These are phyloP conservation scores for Choiromyces venosus DNA, from an alignment of 495 filamentous ascomycete species.

Conservation along the genomic window DNA sequence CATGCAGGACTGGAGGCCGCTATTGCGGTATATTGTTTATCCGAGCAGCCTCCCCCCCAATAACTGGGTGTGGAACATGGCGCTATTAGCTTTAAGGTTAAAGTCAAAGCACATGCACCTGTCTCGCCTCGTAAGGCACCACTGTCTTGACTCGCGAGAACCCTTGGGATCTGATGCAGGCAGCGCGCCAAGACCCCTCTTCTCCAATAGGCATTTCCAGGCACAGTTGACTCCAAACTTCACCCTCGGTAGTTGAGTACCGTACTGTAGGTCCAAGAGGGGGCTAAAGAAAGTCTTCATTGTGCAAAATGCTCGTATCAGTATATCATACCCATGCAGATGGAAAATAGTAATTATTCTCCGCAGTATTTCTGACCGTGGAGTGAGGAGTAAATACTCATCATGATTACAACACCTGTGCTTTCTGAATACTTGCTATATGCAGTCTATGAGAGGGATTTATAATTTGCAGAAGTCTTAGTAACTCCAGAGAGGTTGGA, in stretches of 20 bases:
- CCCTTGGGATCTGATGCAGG: background rate
- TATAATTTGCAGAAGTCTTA: background rate
- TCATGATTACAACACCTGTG: background rate
- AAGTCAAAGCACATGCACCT: background rate
- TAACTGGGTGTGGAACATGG: background rate
- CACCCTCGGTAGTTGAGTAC: background rate
- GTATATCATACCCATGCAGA: background rate
- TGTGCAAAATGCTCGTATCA: background rate
- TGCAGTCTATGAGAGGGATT: background rate
- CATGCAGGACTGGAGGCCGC: background rate
- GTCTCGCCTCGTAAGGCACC: background rate
- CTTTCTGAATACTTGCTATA: background rate
- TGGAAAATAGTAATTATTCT: background rate
- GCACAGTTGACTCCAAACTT: background rate
- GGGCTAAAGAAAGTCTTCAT: background rate
- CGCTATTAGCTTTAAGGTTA: background rate
- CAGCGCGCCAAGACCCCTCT: background rate
- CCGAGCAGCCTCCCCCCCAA: background rate
- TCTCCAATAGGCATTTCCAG: background rate
- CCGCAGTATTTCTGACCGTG: background rate
- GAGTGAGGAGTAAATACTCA: background rate
- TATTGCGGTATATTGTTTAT: background rate
- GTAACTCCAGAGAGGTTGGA: background rate
- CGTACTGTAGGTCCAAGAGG: background rate
- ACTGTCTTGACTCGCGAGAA: background rate